Conservation (phyloP, 225 moss, liverwort and hornwort genomes). For the Pseudisothecium myosuroides region DNA sequence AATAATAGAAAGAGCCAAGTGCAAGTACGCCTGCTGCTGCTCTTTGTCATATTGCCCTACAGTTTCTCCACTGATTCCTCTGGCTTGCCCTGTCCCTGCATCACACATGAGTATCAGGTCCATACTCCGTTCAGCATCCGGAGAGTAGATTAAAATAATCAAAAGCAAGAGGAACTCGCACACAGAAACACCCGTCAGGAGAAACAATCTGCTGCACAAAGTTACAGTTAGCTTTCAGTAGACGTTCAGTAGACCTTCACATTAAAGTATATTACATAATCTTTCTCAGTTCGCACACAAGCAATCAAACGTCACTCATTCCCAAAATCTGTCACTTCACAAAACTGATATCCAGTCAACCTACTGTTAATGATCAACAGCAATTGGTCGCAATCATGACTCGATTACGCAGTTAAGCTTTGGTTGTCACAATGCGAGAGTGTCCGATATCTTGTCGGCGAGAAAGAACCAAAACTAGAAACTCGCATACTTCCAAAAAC, state of each 20-base stretch:
- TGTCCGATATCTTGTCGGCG: neutral
- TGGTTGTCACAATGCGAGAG: neutral
- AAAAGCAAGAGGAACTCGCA: neutral
- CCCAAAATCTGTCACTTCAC: neutral
- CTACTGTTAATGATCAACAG: neutral
- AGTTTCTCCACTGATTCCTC: constrained; percentile 16
- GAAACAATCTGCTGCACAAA: neutral
- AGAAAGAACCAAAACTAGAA: neutral
- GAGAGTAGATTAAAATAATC: neutral
- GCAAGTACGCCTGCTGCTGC: constrained; percentile 65
- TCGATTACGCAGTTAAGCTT: neutral
- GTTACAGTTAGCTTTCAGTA: neutral
- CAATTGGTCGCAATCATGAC: neutral
- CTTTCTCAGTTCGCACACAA: neutral
- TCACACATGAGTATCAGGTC: neutral
- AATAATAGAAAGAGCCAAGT: constrained; percentile 75
- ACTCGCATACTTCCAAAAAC: neutral
- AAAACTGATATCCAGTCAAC: neutral
- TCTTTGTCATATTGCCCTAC: constrained; percentile 25
- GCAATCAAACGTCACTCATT: neutral
- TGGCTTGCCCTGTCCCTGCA: constrained; percentile 43
- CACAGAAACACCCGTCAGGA: neutral
- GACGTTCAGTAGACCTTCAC: neutral
- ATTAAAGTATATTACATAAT: neutral
- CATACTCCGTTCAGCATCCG: neutral